Evolutionary conservation across 305 asterid species (phyloP), one percentile per base, ranked within the genome.

Genomic region (Salvia sclarea): DNA sequence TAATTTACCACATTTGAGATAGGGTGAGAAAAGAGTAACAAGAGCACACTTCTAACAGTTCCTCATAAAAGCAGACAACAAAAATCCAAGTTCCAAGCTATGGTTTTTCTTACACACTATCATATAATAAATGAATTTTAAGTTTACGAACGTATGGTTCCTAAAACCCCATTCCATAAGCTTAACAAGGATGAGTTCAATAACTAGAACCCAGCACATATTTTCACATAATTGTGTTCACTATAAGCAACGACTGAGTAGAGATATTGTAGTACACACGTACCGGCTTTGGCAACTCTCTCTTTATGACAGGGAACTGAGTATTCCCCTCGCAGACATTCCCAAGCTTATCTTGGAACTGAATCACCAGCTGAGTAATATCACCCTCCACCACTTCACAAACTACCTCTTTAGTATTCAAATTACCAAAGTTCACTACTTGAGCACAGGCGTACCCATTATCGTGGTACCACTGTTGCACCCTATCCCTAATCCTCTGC

Each of bases 321-420:
- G 99, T 95, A 70, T 88, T 95, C 66, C 99, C 99, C 75, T 91
- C 97, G 28, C 98, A 88, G 17, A 82, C 76, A 82, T 95, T 95
- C 52, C 99, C 97, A 75, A 95, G 86, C 80, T 95, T 95, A 83
- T 95, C 99, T 80, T 89, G 97, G 79, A 89, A 91, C 80, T 94
- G 97, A 67, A 94, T 74, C 64, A 84, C 87, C 60, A 91, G 22
- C 78, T 91, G 93, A 9, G 99, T 94, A 61, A 94, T 86, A 82
- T 94, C 99, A 3, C 99, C 99, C 85, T 95, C 99, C 79, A 89
- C 97, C 65, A 95, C 98, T 85, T 95, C 99, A 76, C 97, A 95
- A 24, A 95, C 97, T 57, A 95, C 96, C 79, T 95, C 97, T 38
- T 75, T 86, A 0, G 99, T 89, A 74, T 92, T 86, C 86, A 92